Conservation (phyloP, 352 stramenopile genomes). For the Pythium grandisporangium region DNA sequence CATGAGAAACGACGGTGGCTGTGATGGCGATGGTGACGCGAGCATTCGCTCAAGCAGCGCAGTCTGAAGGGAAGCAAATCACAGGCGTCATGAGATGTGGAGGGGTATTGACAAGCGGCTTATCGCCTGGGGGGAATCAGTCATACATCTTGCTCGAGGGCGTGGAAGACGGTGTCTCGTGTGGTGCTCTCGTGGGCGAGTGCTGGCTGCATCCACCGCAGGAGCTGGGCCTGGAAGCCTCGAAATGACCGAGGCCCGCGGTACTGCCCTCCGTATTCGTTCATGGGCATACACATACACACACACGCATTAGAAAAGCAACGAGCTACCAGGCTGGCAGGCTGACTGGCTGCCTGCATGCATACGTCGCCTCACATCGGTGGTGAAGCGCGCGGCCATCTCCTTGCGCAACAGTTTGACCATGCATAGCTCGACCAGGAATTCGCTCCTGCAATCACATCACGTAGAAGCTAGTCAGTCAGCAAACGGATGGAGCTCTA, state of each 20-base stretch:
- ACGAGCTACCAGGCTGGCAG: not conserved
- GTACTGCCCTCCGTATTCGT: not conserved
- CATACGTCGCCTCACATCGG: conserved; percentile 9
- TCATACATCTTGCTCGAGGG: no score
- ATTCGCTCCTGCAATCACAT: conserved; percentile 1
- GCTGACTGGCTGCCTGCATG: no score
- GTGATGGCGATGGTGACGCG: no score
- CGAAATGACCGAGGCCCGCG: not conserved
- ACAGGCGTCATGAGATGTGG: no score
- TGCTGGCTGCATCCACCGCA: conserved; percentile 3
- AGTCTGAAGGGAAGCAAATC: not conserved
- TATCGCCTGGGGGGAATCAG: no score
- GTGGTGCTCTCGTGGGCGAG: no score
- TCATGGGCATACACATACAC: no score
- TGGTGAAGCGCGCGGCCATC: conserved; percentile 4
- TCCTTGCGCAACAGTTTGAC: not conserved
- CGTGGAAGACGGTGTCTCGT: no score
- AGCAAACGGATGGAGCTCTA: no score
- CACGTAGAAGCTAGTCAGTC: no score
- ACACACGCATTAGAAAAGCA: not conserved
- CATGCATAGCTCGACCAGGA: not conserved
- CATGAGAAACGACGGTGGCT: not conserved
- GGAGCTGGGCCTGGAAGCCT: conserved; percentile 8
- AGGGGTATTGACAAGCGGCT: no score
- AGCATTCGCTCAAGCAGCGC: not conserved